Evolutionary conservation across 179 eudicot genomes (phyloP), one percentile per base, ranked within the genome.

Genomic region (Drosera spatulata): DNA sequence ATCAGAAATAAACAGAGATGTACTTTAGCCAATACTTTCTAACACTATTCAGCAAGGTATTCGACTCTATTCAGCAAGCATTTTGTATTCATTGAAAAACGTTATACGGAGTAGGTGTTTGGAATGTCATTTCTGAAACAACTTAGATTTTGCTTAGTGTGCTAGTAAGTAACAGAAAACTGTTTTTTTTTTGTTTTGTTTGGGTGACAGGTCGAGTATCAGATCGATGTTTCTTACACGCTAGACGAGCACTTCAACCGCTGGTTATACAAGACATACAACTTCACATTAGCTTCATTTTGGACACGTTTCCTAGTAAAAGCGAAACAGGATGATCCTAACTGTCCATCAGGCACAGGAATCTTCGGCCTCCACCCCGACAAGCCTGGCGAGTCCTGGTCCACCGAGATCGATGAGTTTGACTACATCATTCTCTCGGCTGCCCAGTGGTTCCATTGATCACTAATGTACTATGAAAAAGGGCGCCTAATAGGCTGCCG

Each of bases 171-270:
- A n/a, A n/a, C n/a, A n/a, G n/a, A n/a, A n/a, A n/a, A n/a, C n/a
- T n/a, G n/a, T n/a, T n/a, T n/a, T n/a, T n/a, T n/a, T n/a, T n/a
- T n/a, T n/a, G n/a, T n/a, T n/a, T n/a, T n/a, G n/a, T n/a, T n/a
- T n/a, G n/a, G n/a, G n/a, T n/a, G n/a, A n/a, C 73, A 85, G 91
- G 91, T 76, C 50, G 85, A 71, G 47, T 68, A 71, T 42, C 83
- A 87, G 0, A 51, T 69, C 13, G 85, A 82, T 61, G 74, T 64
- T 14, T 85, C 91, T 7, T 50, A 61, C 10, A 53, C 77, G 2
- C 22, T 66, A 2, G 79, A 75, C 39, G 80, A 77, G 2, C 69
- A 76, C 39, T 78, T 68, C 61, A 82, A 66, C 53, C 77, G 80
- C 10, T 85, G 74, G 72, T 60, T 73, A 40, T 85, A 79, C 64